Evolutionary conservation across 306 rosid species (phyloP).

Genomic region (Crataegus laevigata): DNA sequence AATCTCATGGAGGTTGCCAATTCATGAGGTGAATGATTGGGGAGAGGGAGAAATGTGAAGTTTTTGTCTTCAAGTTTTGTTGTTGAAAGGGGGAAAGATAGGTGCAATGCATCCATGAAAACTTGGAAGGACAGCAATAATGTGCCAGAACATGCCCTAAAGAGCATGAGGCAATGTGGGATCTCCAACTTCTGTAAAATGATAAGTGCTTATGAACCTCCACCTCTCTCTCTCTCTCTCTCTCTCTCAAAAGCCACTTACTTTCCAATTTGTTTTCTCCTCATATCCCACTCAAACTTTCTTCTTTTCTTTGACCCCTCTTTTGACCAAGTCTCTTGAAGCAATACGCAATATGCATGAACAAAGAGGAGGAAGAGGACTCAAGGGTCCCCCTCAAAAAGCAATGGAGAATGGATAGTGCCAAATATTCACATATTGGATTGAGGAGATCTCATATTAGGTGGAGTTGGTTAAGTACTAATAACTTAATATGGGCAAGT

Average conservation of each 20-base stretch:
- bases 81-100: conserved; percentile 16
- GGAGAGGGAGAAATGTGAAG: background rate
- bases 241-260: conserved; percentile 28
- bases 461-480: conserved; percentile 32
- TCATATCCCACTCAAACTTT: conserved; percentile 43
- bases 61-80: conserved; percentile 8
- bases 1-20: conserved; percentile 83
- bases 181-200: conserved; percentile 41
- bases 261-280: conserved; percentile 20
- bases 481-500: conserved; percentile 46
- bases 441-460: conserved; percentile 33
- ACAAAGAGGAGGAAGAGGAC: conserved; percentile 26
- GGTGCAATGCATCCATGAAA: conserved; percentile 73
- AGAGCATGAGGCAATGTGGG: conserved; percentile 40
- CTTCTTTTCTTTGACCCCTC: conserved; percentile 45
- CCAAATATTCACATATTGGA: conserved; percentile 37
- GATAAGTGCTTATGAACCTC: conserved; percentile 42
- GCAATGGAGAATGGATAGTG: conserved; percentile 9
- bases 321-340: conserved; percentile 58
- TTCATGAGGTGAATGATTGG: conserved; percentile 73
- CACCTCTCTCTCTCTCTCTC: background rate
- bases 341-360: conserved; percentile 43
- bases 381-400: conserved; percentile 13
- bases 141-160: conserved; percentile 41
- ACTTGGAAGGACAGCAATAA: conserved; percentile 50